Evolutionary conservation across 2,329 filamentous ascomycete species (phyloP), one percentile per base, ranked within the genome.

Genomic region (Pseudonectria buxi): DNA sequence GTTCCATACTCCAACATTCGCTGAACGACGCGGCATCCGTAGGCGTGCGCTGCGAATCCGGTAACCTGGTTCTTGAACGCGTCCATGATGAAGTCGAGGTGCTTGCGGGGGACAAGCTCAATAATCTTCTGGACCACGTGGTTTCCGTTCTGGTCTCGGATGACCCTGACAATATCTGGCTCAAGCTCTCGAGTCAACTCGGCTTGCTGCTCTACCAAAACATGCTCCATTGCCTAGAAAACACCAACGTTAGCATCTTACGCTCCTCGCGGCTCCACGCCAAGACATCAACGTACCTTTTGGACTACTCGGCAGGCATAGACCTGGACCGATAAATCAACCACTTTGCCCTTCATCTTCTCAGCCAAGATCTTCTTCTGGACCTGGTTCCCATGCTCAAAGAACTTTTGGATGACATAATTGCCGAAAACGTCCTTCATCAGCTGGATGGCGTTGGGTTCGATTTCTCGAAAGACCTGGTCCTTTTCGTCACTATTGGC

Each of bases 371-470:
- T 73, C 60, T 83, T 88, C 68, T 98, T 98, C 65, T 98, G 92
- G 0, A 81, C 75, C 61, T 95, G 89, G 49, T 87, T 94, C 26
- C 92, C 90, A 58, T 96, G 87, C 58, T 96, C 90, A 44, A 96
- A 95, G 56, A 96, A 81, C 59, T 95, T 96, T 55, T 98, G 92
- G 26, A 96, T 89, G 25, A 98, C 92, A 55, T 96, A 98, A 60
- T 98, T 98, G 35, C 92, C 92, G 55, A 95, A 98, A 0, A 96
- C 83, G 58, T 96, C 92, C 30, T 83, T 90, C 87, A 95, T 95
- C 31, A 98, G 68, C 54, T 90, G 87, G 22, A 94, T 62, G 2
- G 83, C 79, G 47, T 98, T 92, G 1, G 80, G 76, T 49, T 85
- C 76, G 30, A 98, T 87, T 59, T 96, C 92, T 1, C 74, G 71